phyloP scores from a whole-genome alignment of 805 yeast species.

The Nadsonia fulvescens region DNA sequence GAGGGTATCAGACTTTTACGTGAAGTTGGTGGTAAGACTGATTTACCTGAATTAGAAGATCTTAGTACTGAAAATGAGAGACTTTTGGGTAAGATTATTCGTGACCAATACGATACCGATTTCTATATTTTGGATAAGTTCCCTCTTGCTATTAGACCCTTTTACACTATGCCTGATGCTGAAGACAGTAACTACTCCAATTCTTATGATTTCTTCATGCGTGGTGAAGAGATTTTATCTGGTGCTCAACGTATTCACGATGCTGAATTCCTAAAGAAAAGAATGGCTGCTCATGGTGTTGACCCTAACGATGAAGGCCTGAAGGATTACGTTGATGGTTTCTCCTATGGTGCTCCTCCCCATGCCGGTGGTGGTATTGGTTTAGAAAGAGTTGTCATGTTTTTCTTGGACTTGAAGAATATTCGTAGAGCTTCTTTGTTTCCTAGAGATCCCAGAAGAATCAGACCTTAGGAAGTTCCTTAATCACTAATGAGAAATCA shows the following conservation, averaged over 20 bases:
- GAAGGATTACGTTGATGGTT: slow-evolving; percentile 81
- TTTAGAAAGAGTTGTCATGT: slow-evolving; percentile 95
- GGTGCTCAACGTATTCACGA: slow-evolving; percentile 99
- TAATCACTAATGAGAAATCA: no score
- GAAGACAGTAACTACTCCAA: slow-evolving; percentile 84
- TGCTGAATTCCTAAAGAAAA: slow-evolving; percentile 58
- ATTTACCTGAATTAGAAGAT: slow-evolving; percentile 63
- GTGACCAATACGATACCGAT: slow-evolving; percentile 91
- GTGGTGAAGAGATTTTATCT: slow-evolving; percentile 98
- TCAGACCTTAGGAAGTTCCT: slow-evolving; percentile 42
- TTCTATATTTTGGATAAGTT: slow-evolving; percentile 95
- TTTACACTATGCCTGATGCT: slow-evolving; percentile 98
- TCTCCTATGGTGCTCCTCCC: slow-evolving; percentile 90
- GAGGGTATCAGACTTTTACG: slow-evolving; percentile 81
- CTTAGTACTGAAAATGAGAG: slow-evolving; percentile 89
- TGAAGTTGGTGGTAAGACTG: slow-evolving; percentile 72
- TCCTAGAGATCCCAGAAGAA: slow-evolving; percentile 96
- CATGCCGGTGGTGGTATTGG: slow-evolving; percentile 99
- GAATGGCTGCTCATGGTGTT: slow-evolving; percentile 71
- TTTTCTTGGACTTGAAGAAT: slow-evolving; percentile 89
- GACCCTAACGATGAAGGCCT: slow-evolving; percentile 70
- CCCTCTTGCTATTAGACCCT: slow-evolving; percentile 93
- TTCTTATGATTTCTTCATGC: slow-evolving; percentile 98
- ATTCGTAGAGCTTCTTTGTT: slow-evolving; percentile 95
- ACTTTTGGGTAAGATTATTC: slow-evolving; percentile 74